Evolutionary conservation across 345 rosid genomes (phyloP).

Genomic region (Pistacia integerrima): DNA sequence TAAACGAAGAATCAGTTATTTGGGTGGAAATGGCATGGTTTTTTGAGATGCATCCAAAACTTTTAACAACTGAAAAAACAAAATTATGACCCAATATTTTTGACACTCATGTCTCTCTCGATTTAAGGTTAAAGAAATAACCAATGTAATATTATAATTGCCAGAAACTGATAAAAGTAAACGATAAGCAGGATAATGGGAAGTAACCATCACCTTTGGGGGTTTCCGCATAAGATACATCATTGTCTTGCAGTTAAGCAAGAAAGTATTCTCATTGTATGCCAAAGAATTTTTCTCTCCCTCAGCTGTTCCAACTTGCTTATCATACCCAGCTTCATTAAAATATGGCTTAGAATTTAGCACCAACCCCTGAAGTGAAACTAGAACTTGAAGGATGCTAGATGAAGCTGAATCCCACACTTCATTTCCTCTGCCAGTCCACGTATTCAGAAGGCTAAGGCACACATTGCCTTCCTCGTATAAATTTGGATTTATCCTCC

Average conservation of each 20-base stretch:
- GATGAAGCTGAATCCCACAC: constrained; percentile 94
- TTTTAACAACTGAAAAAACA: not conserved
- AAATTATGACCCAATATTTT: not conserved
- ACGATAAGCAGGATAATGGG: not conserved
- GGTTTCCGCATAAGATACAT: constrained; percentile 88
- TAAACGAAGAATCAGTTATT: not conserved
- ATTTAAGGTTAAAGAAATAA: not conserved
- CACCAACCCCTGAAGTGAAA: constrained; percentile 96
- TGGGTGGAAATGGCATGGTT: not conserved
- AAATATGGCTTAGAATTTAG: constrained; percentile 96
- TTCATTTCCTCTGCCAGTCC: constrained; percentile 97
- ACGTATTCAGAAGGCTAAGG: constrained; percentile 97
- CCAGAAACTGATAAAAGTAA: not conserved
- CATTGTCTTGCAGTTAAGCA: constrained; percentile 94
- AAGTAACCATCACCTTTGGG: constrained; percentile 64
- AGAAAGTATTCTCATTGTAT: constrained; percentile 89
- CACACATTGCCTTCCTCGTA: constrained; percentile 98
- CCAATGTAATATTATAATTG: not conserved
- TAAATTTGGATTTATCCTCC: constrained; percentile 94
- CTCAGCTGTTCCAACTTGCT: constrained; percentile 91
- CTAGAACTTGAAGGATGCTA: constrained; percentile 97
- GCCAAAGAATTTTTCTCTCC: constrained; percentile 95
- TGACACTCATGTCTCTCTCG: not conserved
- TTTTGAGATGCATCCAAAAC: not conserved
- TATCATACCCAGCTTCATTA: constrained; percentile 98